Evolutionary conservation across 2,329 filamentous ascomycete genomes (phyloP).

Genomic region (Drechslerella dactyloides): DNA sequence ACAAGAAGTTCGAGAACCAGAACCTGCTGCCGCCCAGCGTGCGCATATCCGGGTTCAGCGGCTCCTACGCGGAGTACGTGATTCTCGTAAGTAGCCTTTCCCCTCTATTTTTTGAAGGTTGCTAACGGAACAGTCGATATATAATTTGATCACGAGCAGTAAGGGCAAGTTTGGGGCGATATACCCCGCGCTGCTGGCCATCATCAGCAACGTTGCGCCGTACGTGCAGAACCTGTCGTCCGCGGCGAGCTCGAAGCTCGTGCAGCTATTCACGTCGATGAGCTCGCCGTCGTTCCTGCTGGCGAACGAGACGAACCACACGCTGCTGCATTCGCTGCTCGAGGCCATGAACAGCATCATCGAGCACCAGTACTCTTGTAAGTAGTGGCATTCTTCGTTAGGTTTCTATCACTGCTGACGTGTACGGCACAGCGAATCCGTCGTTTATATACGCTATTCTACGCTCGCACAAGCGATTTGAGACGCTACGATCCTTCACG

Average conservation of each 20-base stretch:
- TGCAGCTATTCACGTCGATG: constrained; percentile 90
- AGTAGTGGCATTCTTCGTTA: constrained; percentile 56
- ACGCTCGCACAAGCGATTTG: constrained; percentile 80
- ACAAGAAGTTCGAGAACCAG: constrained; percentile 85
- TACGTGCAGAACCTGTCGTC: constrained; percentile 78
- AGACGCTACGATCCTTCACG: constrained; percentile 83
- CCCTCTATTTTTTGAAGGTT: constrained; percentile 23
- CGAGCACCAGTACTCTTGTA: constrained; percentile 83
- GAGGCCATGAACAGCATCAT: constrained; percentile 89
- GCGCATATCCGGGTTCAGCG: constrained; percentile 80
- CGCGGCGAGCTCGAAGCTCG: constrained; percentile 76
- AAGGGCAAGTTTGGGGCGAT: constrained; percentile 89
- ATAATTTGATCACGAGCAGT: constrained; percentile 86
- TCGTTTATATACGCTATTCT: constrained; percentile 80
- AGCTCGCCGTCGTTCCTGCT: constrained; percentile 90
- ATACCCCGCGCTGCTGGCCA: constrained; percentile 87
- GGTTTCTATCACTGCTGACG: constrained; percentile 48
- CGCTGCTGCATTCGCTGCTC: constrained; percentile 77
- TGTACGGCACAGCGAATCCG: constrained; percentile 71
- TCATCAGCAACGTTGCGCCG: constrained; percentile 90
- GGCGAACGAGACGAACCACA: constrained; percentile 89
- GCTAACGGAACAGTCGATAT: constrained; percentile 72
- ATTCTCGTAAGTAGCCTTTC: constrained; percentile 72
- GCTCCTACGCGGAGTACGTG: constrained; percentile 90
- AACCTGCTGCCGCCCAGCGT: constrained; percentile 84